Evolutionary conservation across 23 red algal genomes (phyloP), one percentile per base, ranked within the genome.

Genomic region (Gracilaria domingensis): DNA sequence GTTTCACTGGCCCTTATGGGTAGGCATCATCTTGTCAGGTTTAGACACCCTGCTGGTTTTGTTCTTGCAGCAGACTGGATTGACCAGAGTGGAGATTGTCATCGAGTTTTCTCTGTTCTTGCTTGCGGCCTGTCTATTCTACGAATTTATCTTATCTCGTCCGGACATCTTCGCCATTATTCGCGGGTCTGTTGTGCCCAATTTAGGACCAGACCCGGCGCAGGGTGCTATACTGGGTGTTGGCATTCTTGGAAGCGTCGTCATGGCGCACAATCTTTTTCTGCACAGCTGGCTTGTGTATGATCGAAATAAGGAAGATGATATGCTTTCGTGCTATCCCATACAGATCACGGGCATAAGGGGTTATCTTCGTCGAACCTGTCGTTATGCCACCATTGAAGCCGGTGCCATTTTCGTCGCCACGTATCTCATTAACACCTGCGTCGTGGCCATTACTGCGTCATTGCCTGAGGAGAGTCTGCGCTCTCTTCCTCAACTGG

Each of bases 231-330:
- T 94, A 50, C 81, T 96, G 25, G 86, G 87, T 8, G 71, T 98
- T 33, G 85, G 97, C 12, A 91, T 98, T 40, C 39, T 98, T 12
- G 97, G 97, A 45, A 88, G 84, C 30, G 93, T 95, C 6, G 86
- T 98, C 18, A 98, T 98, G 97, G 73, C 93, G 1, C 97, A 98
- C 88, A 98, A 98, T 32, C 86, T 96, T 17, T 98, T 95, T 60
- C 59, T 98, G 2, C 97, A 96, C 60, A 92, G 89, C 37, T 93
- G 91, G 73, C 80, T 96, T n/a, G 83, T 96, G n/a, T 16, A 75
- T 9, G 84, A 88, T 42, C 87, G 74, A 32, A 49, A 57, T 23
- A 66, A 51, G 45, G 6, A 54, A 47, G 62, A 59, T 9, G 67
- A 71, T 20, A 23, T 77, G 38, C n/a, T 64, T 21, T 76, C 69